Base-by-base conservation (phyloP, 139 green algal species). In the Micractinium conductrix region DNA sequence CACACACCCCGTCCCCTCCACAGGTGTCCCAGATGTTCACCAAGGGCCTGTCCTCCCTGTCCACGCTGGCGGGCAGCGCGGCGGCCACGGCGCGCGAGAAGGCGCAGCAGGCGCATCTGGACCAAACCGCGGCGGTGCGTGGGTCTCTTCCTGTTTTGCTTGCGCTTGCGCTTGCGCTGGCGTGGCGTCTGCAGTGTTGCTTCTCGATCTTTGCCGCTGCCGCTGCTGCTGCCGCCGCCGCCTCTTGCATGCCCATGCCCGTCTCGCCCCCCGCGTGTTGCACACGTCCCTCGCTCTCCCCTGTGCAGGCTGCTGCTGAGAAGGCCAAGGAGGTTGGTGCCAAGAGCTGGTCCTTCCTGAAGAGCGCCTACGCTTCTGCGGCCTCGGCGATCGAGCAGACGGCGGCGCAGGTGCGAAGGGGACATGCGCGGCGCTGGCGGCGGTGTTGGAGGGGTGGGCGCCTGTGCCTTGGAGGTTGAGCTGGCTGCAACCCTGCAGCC, bases 1-100 rank as follows among this genome's bases (percentile, higher is more conserved):
- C 60, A 14, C 48, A 58, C 26, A 26, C 60, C 60, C 35, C 60
- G 8, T 33, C 8, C 60, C 24, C 35, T 24, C 73, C 26, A 35
- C 26, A 0, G 50, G 33, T 48, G 24, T 28, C 21, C n/a, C 35
- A 79, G 9, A 88, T 96, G 84, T 74, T 98, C 10, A 92, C 87
- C 21, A 93, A 90, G 44, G 94, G 94, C n/a, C 83, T 92, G 26
- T 88, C 38, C 42, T 81, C 83, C 24, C 82, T 95, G 7, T 62
- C 74, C 70, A 88, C 81, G 4, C 74, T 87, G 8, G 91, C 92
- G 55, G 82, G 80, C 83, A 44, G 50, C 26, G 87, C 85, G 1
- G 74, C 80, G 37, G 55, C 75, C 45, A 58, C 62, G 14, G 85
- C 85, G 3, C 42, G 58, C 0, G 43, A 79, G 35, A 76, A 76